Evolutionary conservation across 345 rosid genomes (phyloP), one percentile per base, ranked within the genome.

Genomic region (Lepidium africanum): DNA sequence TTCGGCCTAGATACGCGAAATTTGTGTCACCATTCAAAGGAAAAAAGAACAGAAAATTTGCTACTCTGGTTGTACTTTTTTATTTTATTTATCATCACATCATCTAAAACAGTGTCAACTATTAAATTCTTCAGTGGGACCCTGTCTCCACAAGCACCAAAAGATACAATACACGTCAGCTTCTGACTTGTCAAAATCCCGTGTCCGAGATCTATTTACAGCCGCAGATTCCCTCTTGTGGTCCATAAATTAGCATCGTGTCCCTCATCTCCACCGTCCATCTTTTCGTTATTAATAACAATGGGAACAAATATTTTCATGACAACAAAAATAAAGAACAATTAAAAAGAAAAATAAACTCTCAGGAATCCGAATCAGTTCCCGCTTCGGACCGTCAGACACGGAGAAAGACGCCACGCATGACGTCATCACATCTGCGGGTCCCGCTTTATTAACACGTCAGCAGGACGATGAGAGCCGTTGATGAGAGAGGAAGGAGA

Each of bases 191-290:
- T 68, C 65, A 53, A 43, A 53, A 67, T 62, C 78, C 11, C 59
- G 69, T 33, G 37, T 16, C 51, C 68, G 77, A 48, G 65, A 57
- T 67, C 67, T 74, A 78, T 74, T 59, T 69, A 80, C 80, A 79
- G 23, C 86, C 91, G 81, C 78, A 67, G 35, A 73, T 57, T 42
- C 47, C 51, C 39, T 14, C 68, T 45, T 67, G 75, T 30, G 81
- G 78, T 74, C 68, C 33, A n/a, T 13, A 45, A 14, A 13, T 49
- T 15, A 71, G 12, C 39, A 8, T 46, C 83, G 69, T 78, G 73
- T 68, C 58, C 55, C 41, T 0, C 19, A 49, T 49, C 35, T 45
- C 3, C 11, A 72, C 71, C 74, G 73, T 68, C 48, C 58, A 57
- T 76, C 50, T 59, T 55, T 10, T 63, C 12, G 10, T 11, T 58